Evolutionary conservation across 768 basidiomycete species (phyloP).

Genomic region (Trametes meyenii): DNA sequence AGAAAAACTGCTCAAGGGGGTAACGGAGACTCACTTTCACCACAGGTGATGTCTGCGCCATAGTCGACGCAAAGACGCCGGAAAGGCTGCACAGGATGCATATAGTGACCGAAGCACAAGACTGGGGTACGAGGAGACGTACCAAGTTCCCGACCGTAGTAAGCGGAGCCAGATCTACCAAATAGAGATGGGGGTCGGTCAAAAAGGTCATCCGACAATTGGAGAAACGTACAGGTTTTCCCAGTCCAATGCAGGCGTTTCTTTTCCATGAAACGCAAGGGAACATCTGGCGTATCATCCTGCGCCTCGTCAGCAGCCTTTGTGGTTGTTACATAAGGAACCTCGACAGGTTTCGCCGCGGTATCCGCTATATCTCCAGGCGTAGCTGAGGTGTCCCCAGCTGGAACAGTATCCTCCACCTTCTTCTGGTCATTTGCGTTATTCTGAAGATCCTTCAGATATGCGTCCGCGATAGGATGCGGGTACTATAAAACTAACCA

Average conservation of each 20-base stretch:
- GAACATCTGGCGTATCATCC: conserved; percentile 68
- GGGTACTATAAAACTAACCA: conserved; percentile 52
- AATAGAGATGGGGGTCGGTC: conserved; percentile 36
- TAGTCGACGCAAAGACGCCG: conserved; percentile 83
- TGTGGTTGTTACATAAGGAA: not conserved
- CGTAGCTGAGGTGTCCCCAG: not conserved
- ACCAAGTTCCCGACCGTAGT: conserved; percentile 97
- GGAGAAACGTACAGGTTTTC: conserved; percentile 66
- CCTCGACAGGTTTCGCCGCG: not conserved
- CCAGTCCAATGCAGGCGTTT: conserved; percentile 83
- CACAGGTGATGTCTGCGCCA: conserved; percentile 94
- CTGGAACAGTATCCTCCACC: conserved; percentile 10
- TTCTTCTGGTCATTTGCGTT: conserved; percentile 20
- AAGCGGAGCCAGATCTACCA: conserved; percentile 71
- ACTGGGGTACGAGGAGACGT: conserved; percentile 26
- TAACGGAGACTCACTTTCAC: conserved; percentile 66
- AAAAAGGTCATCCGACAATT: conserved; percentile 29
- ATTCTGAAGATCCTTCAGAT: conserved; percentile 54
- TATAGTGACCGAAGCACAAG: not conserved
- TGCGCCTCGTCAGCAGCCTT: conserved; percentile 36
- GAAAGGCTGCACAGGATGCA: conserved; percentile 66
- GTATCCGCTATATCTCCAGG: not conserved
- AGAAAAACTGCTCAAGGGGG: not conserved
- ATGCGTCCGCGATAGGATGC: conserved; percentile 62
- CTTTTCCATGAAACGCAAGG: conserved; percentile 77